Conservation (phyloP, 164 flowering plant genomes). For the Magnolia changhungtana region DNA sequence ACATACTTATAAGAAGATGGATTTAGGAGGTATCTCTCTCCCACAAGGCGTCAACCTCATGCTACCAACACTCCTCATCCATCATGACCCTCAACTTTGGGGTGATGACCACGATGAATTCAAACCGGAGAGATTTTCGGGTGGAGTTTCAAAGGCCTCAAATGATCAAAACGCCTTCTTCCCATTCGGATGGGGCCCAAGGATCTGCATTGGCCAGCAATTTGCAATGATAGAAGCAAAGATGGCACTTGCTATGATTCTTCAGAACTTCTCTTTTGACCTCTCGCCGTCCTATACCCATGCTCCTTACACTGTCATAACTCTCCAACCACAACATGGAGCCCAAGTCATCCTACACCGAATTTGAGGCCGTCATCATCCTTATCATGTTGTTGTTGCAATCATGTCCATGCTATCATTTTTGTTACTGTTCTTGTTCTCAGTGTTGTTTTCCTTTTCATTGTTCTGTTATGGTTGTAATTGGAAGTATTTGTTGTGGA, state of each 20-base stretch:
- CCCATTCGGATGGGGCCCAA: conserved; percentile 26
- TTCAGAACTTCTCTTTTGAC: conserved; percentile 15
- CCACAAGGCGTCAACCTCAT: conserved; percentile 14
- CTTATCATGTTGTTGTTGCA: too few species aligned
- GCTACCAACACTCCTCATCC: conserved; percentile 11
- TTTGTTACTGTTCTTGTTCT: too few species aligned
- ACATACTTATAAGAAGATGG: neutral
- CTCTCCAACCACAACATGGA: conserved; percentile 16
- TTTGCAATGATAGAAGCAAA: conserved; percentile 20
- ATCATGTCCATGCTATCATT: too few species aligned
- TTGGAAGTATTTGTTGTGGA: too few species aligned
- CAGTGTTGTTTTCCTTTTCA: too few species aligned
- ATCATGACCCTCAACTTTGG: conserved; percentile 15
- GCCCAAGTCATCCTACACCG: conserved; percentile 14
- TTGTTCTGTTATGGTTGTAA: too few species aligned
- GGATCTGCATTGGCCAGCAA: conserved; percentile 19
- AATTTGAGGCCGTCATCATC: neutral
- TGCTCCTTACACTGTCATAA: conserved; percentile 4
- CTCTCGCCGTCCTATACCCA: conserved; percentile 14
- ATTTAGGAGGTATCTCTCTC: conserved; percentile 14
- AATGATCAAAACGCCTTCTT: conserved; percentile 9
- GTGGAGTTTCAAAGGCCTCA: conserved; percentile 18
- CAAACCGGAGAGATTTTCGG: conserved; percentile 24
- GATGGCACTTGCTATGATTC: conserved; percentile 15
- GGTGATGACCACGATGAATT: conserved; percentile 22